These are phyloP conservation scores for Chrysanthemum makinoi DNA, from an alignment of 129 eudicot genomes.

Conservation along the genomic window DNA sequence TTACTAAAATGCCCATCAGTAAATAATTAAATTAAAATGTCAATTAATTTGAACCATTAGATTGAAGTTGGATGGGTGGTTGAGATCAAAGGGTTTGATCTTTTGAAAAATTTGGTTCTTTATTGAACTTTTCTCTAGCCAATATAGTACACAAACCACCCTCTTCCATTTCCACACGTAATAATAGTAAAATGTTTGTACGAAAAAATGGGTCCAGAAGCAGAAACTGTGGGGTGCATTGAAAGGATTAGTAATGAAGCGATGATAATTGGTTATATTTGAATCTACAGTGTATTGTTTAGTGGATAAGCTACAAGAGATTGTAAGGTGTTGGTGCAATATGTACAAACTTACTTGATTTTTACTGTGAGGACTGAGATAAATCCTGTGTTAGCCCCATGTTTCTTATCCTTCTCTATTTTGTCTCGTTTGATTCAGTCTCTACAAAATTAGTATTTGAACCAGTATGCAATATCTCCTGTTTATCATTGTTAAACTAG, in stretches of 20 bases:
- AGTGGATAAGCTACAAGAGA: constrained; percentile 27
- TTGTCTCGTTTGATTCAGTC: background rate
- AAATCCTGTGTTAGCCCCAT: constrained; percentile 26
- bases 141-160: background rate
- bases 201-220: too few species aligned
- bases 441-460: constrained; percentile 4
- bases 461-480: background rate
- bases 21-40: too few species aligned
- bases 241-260: constrained; percentile 9
- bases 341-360: constrained; percentile 20
- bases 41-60: too few species aligned
- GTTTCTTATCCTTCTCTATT: constrained; percentile 23
- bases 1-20: too few species aligned
- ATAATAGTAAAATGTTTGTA: too few species aligned
- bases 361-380: constrained; percentile 26
- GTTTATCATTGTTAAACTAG: background rate
- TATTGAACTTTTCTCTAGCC: background rate
- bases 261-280: constrained; percentile 20
- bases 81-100: too few species aligned
- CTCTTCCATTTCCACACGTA: background rate
- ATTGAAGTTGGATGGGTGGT: too few species aligned
- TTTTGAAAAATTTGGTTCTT: too few species aligned
- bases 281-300: constrained; percentile 6
- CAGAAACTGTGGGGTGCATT: too few species aligned
- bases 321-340: constrained; percentile 34